Percentiles rank a stretch among this genome's conserved stretches.
Conservation (phyloP, 2,329 filamentous ascomycete genomes). For the Colletotrichum sp. region DNA sequence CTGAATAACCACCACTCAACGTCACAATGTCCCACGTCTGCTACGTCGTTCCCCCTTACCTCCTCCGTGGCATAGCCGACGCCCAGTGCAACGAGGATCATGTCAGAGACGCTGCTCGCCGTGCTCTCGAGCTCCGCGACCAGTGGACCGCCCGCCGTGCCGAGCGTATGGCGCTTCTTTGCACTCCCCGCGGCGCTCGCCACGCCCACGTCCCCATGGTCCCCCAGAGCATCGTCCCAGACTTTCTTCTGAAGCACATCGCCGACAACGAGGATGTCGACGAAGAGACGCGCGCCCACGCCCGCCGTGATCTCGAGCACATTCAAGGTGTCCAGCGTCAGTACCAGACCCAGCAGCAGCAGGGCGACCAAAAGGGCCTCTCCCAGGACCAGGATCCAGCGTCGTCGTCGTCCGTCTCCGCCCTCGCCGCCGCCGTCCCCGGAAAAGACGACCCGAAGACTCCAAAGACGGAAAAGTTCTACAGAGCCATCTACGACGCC, state of each 20-base stretch:
- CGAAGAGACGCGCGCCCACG: constrained; percentile 39
- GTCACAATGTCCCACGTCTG: constrained; percentile 29
- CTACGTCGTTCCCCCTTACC: constrained; percentile 51
- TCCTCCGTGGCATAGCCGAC: constrained; percentile 48
- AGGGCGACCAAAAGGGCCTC: constrained; percentile 3
- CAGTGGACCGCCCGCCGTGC: constrained; percentile 33
- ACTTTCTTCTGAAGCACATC: background rate
- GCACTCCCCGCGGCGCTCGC: constrained; percentile 33
- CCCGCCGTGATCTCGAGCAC: constrained; percentile 44
- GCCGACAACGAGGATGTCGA: constrained; percentile 32
- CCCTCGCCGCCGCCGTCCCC: constrained; percentile 23
- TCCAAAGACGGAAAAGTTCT: constrained; percentile 27
- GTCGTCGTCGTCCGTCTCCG: background rate
- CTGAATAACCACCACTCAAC: background rate
- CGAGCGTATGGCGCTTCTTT: constrained; percentile 38
- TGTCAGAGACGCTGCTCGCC: constrained; percentile 39
- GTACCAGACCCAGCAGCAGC: constrained; percentile 29
- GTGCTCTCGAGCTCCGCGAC: constrained; percentile 38
- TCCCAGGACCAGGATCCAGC: background rate
- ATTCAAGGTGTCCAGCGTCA: constrained; percentile 35
- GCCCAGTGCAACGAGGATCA: constrained; percentile 39
- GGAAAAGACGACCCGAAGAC: background rate
- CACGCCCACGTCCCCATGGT: background rate
- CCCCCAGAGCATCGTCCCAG: background rate
- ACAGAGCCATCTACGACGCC: constrained; percentile 51